These are phyloP conservation scores for Mortierella sp. DNA, from an alignment of 371 early-diverging fungal genomes.

Conservation along the genomic window DNA sequence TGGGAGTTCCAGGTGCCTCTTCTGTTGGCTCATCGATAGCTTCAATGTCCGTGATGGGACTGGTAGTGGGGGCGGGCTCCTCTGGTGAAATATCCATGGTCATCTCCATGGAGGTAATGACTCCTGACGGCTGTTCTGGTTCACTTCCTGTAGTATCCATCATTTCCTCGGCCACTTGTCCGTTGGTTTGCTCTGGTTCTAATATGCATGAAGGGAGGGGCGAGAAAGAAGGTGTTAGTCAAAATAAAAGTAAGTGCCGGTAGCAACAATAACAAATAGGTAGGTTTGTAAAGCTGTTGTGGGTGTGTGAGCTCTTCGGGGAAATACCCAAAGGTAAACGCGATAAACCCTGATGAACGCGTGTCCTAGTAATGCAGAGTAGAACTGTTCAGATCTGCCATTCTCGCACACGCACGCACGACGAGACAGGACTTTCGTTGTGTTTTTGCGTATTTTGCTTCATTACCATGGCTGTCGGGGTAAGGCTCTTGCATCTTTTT, in stretches of 20 bases:
- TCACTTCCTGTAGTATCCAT: background rate
- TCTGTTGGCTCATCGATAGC: background rate
- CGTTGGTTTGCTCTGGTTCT: slow-evolving; percentile 12
- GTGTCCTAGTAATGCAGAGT: no score
- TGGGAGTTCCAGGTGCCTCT: background rate
- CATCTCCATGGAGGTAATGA: background rate
- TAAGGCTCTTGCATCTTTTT: background rate
- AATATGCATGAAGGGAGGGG: background rate
- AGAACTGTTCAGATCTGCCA: no score
- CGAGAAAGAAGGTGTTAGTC: no score
- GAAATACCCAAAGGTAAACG: no score
- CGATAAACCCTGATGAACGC: no score
- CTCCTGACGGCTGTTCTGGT: background rate
- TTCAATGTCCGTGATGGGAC: background rate
- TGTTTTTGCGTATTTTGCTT: background rate
- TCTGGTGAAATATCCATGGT: slow-evolving; percentile 10
- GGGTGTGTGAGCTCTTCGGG: no score
- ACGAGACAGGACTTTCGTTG: background rate
- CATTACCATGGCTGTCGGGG: background rate
- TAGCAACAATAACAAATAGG: no score
- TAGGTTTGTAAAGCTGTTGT: no score
- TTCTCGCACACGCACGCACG: no score
- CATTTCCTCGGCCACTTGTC: background rate
- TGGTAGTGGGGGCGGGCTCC: background rate
- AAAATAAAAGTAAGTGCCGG: background rate